Percentiles rank a stretch among this genome's conserved stretches.
These are phyloP conservation scores for Phoma sp. DNA, from an alignment of 2,329 filamentous ascomycete species.

Conservation along the genomic window DNA sequence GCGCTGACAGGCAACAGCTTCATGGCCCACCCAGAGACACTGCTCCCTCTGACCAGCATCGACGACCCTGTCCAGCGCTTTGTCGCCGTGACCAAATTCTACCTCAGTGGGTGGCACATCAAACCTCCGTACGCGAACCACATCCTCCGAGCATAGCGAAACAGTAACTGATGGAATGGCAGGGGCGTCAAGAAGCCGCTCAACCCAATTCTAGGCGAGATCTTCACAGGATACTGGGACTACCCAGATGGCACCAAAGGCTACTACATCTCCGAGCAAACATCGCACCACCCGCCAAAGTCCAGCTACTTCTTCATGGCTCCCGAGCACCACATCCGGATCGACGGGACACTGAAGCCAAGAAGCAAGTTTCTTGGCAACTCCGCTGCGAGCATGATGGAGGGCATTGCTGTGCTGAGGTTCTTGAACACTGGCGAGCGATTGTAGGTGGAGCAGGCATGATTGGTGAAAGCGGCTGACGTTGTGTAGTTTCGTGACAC, in stretches of 20 bases:
- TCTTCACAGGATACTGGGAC: constrained; percentile 96
- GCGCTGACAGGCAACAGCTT: constrained; percentile 68
- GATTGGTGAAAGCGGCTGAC: constrained; percentile 19
- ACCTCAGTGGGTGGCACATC: constrained; percentile 98
- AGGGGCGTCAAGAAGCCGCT: constrained; percentile 98
- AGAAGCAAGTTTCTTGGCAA: constrained; percentile 95
- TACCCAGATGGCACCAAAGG: constrained; percentile 82
- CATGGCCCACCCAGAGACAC: constrained; percentile 98
- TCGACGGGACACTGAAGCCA: constrained; percentile 94
- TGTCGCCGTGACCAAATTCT: constrained; percentile 96
- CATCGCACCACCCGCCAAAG: constrained; percentile 96
- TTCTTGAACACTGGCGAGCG: constrained; percentile 85
- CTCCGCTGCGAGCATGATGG: constrained; percentile 97
- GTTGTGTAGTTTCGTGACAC: constrained; percentile 78
- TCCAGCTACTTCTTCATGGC: constrained; percentile 99
- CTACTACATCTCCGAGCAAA: constrained; percentile 98
- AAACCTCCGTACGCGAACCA: constrained; percentile 79
- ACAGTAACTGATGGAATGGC: constrained; percentile 37
- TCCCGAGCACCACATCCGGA: constrained; percentile 89
- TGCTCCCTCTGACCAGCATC: constrained; percentile 84
- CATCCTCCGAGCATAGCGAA: constrained; percentile 1
- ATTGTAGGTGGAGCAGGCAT: constrained; percentile 69
- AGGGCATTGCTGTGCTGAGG: constrained; percentile 87
- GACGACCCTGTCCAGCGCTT: constrained; percentile 91
- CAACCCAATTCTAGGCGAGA: constrained; percentile 95